Percentiles rank a stretch among this genome's conserved stretches.
Conservation (phyloP, 1,284 basidiomycete genomes). For the Hemileia vastatrix region DNA sequence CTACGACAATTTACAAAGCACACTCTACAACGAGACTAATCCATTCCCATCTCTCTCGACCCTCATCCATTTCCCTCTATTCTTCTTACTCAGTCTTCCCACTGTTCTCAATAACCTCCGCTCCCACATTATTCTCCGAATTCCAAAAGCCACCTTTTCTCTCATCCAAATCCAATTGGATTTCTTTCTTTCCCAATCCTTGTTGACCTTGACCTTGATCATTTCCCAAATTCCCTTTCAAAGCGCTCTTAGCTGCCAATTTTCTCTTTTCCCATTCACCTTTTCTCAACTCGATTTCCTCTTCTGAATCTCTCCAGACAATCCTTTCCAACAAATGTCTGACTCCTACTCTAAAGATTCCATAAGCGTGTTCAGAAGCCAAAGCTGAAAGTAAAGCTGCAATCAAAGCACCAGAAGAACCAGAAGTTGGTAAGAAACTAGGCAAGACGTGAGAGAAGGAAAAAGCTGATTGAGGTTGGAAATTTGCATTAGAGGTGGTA, state of each 20-base stretch:
- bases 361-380: slow-evolving; percentile 37
- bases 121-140: slow-evolving; percentile 26
- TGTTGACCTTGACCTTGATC: neutral
- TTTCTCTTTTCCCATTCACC: slow-evolving; percentile 31
- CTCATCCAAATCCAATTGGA: neutral
- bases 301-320: slow-evolving; percentile 36
- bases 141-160: slow-evolving; percentile 27
- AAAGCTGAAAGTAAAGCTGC: slow-evolving; percentile 36
- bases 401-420: slow-evolving; percentile 32
- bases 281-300: slow-evolving; percentile 33
- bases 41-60: too few relatives aligned
- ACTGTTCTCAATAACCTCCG: too few relatives aligned
- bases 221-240: slow-evolving; percentile 5
- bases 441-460: slow-evolving; percentile 33
- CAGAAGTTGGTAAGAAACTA: slow-evolving; percentile 26
- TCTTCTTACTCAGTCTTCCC: too few relatives aligned
- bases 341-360: slow-evolving; percentile 27
- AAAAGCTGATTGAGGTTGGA: slow-evolving; percentile 9
- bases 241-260: slow-evolving; percentile 16
- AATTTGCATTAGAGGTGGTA: neutral
- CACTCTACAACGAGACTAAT: too few relatives aligned
- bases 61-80: too few relatives aligned
- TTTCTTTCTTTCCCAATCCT: slow-evolving; percentile 9
- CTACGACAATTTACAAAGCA: too few relatives aligned
- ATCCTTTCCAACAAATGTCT: slow-evolving; percentile 35